Evolutionary conservation across 768 basidiomycete genomes (phyloP), one percentile per base, ranked within the genome.

Genomic region (Atractiella rhizophila): DNA sequence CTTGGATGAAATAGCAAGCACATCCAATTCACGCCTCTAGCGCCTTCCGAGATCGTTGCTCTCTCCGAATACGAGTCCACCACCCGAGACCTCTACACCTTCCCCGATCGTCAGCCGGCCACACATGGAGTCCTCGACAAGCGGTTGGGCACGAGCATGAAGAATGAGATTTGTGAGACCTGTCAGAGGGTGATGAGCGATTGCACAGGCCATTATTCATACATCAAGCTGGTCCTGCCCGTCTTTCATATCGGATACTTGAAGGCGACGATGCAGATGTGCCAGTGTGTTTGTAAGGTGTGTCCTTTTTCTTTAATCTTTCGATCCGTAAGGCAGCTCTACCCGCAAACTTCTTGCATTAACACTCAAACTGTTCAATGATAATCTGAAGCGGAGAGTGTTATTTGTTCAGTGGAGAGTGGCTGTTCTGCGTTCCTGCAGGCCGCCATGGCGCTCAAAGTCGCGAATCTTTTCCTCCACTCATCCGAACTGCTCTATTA

Each of bases 191-290:
- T 70, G 15, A 74, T 81, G 23, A 78, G 83, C 3, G 82, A 91
- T 46, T 98, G 91, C 56, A 86, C 91, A 19, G 91, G 91, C 1
- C 91, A 98, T 59, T 96, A 91, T 57, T 86, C 86, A 4, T 96
- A 96, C 61, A 94, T 98, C 63, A 94, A 91, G 60, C 68, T 98
- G 31, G 73, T 76, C 25, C 73, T 98, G 16, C 91, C 91, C 0
- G 86, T 96, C 16, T 98, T 96, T 58, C 91, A 98, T 57, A 82
- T 96, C 42, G 91, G 91, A 6, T 98, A 82, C 60, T 96, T 98
- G 65, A 80, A 85, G 57, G 85, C 94, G 51, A 81, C 77, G 15
- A 82, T 96, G 44, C 69, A 70, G 20, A 76, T 96, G 48, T 68
- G 96, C 1, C 91, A 96, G 56, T 77, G 78, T 50, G 85, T 96